These are phyloP conservation scores for Colletotrichum nymphaeae DNA, from an alignment of 2,329 filamentous ascomycete species.

Conservation along the genomic window DNA sequence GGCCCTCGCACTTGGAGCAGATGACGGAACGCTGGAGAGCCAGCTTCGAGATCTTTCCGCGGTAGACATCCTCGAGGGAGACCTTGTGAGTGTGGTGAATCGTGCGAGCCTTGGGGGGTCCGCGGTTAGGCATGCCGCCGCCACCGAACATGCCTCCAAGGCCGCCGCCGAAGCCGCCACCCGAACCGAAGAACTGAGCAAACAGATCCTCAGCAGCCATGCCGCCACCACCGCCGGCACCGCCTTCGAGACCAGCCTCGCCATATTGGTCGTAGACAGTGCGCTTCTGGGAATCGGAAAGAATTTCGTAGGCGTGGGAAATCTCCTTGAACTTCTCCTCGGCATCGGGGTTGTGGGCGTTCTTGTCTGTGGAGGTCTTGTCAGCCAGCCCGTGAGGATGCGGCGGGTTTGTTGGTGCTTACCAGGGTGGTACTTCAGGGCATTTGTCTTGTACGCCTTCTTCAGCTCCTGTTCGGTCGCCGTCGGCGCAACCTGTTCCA, in stretches of 20 bases:
- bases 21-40: slow-evolving; percentile 98
- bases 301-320: slow-evolving; percentile 93
- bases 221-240: slow-evolving; percentile 77
- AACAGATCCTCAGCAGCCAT: slow-evolving; percentile 98
- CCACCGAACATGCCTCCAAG: slow-evolving; percentile 82
- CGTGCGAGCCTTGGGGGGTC: slow-evolving; percentile 89
- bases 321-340: slow-evolving; percentile 99
- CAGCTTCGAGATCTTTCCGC: slow-evolving; percentile 96
- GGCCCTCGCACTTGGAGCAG: slow-evolving; percentile 92
- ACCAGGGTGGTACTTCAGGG: slow-evolving; percentile 88
- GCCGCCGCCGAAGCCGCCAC: slow-evolving; percentile 75
- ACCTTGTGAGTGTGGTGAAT: slow-evolving; percentile 99
- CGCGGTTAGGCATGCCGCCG: slow-evolving; percentile 81
- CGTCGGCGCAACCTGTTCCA: slow-evolving; percentile 75
- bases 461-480: slow-evolving; percentile 90
- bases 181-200: slow-evolving; percentile 91
- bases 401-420: slow-evolving; percentile 47
- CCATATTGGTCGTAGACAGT: slow-evolving; percentile 96
- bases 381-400: not conserved
- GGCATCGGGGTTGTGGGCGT: slow-evolving; percentile 90
- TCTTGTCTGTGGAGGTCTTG: slow-evolving; percentile 79
- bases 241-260: slow-evolving; percentile 94
- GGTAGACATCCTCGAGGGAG: slow-evolving; percentile 96
- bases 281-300: slow-evolving; percentile 93
- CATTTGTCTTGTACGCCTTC: slow-evolving; percentile 87